Base-by-base conservation (phyloP, 345 rosid species). In the Cardamine resedifolia region DNA sequence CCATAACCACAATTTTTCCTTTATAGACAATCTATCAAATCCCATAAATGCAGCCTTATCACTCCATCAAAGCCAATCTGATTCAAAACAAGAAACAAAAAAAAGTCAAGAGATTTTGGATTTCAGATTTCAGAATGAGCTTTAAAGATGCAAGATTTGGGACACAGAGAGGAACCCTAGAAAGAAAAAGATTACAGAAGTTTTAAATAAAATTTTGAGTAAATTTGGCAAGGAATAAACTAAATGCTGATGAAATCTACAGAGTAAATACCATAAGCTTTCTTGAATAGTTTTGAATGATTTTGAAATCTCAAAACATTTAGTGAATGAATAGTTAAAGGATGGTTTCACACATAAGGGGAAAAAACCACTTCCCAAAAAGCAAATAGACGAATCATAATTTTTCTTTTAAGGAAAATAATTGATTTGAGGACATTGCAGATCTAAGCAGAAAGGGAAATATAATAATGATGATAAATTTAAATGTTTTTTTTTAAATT, bases 1-100 rank as follows among this genome's bases (percentile, higher is more conserved):
- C 96, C 96, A 91, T 89, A 58, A 31, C 68, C 44, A 70, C 36
- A 55, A 58, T 3, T 60, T 69, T 72, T 73, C 78, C 65, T 12
- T n/a, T 65, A 70, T 64, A 75, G 26, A 51, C 45, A 38, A 48
- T 55, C 45, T 62, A 58, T 74, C 77, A 76, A 76, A 76, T 75
- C 71, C 80, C 76, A 83, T 77, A 73, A 71, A 79, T 60, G 38
- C 55, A 66, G 74, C 58, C 78, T 72, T 70, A 60, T 39, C 50
- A 51, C 59, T 44, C 48, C 69, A 70, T 76, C 7, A 58, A 74
- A 74, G 50, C 76, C 83, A 76, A 74, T 50, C 85, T 85, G 87
- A 61, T 34, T 31, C 47, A 24, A 36, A 1, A 44, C n/a, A 8
- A 12, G 9, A 2, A 2, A 4, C 45, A 33, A 19, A 57, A 64